Evolutionary conservation across 1,284 basidiomycete genomes (phyloP), one percentile per base, ranked within the genome.

Genomic region (Ustilago nuda): DNA sequence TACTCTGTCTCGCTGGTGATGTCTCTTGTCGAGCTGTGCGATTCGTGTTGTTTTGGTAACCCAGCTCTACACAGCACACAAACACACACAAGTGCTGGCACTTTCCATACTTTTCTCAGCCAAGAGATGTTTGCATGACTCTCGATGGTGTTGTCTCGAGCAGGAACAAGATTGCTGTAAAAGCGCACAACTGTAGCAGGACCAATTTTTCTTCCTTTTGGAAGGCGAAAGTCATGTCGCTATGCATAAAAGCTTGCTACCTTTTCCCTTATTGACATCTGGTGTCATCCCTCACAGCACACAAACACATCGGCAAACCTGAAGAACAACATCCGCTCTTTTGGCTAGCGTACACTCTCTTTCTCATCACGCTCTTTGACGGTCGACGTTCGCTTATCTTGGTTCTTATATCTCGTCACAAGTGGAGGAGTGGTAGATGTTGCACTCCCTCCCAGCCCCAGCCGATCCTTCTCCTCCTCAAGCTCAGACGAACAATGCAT

Each of bases 211-310:
- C n/a, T 45, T 19, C n/a, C n/a, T 45, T 17, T 45, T 19, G 23
- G n/a, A 27, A 30, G 9, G 19, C 19, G 48, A n/a, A 36, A n/a
- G 12, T 27, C 15, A n/a, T 53, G 61, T 63, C 61, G 61, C 61
- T 54, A 63, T 33, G 53, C 61, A 63, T 63, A 63, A 56, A 56
- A 56, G 8, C 36, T 3, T 23, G 11, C 12, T n/a, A 17, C 33
- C 33, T 13, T 37, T n/a, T 3, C 15, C 37, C 13, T 13, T 41
- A 9, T n/a, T 11, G 12, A 17, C 30, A 39, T 33, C 30, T 41
- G 17, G 17, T 8, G 37, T 11, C 12, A n/a, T 43, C 23, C 23
- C 23, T 27, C 23, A 27, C 23, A 27, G 23, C 23, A 27, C 23
- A 27, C 23, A 27, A 27, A 27, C 23, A 27, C 23, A 27, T 3